A percentile compares a stretch with the other conserved stretches of the same genome.
These are phyloP conservation scores for Ganoderma resinaceum DNA, from an alignment of 1,284 basidiomycete genomes.

Conservation along the genomic window DNA sequence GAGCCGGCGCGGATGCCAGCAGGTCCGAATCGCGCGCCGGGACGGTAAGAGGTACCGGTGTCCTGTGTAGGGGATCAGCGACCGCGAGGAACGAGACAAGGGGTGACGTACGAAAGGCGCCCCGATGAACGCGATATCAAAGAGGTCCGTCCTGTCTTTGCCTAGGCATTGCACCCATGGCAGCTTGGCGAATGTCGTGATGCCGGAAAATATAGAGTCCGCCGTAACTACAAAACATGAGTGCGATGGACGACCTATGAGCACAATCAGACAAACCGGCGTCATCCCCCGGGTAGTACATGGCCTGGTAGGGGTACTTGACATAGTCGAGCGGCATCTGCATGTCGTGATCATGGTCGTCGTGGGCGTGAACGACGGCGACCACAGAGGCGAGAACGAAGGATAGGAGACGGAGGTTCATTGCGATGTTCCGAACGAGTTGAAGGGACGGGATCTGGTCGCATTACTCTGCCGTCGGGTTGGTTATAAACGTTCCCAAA, in stretches of 20 bases:
- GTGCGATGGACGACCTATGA: too few relatives aligned
- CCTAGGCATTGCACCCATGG: slow-evolving; percentile 79
- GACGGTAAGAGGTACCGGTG: slow-evolving; percentile 77
- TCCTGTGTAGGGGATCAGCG: slow-evolving; percentile 50
- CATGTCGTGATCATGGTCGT: slow-evolving; percentile 48
- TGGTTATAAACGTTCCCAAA: slow-evolving; percentile 10
- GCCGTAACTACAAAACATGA: slow-evolving; percentile 57
- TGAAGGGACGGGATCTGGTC: slow-evolving; percentile 5
- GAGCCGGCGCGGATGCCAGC: slow-evolving; percentile 79
- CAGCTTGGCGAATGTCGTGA: slow-evolving; percentile 77
- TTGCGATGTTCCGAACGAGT: slow-evolving; percentile 13
- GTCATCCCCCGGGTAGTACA: slow-evolving; percentile 56
- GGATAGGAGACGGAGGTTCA: slow-evolving; percentile 28
- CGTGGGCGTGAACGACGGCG: slow-evolving; percentile 44
- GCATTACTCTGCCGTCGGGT: neutral
- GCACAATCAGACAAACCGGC: slow-evolving; percentile 49
- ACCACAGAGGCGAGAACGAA: slow-evolving; percentile 22
- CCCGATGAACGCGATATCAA: slow-evolving; percentile 83
- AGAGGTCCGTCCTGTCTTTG: slow-evolving; percentile 56
- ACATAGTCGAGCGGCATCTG: slow-evolving; percentile 72
- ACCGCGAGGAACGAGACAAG: slow-evolving; percentile 20
- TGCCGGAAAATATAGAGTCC: slow-evolving; percentile 75
- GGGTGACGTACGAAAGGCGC: slow-evolving; percentile 70
- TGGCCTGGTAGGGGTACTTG: slow-evolving; percentile 64
- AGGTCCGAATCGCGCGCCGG: slow-evolving; percentile 82